Conservation (phyloP, 2,329 filamentous ascomycete genomes). For the Epichloe amarillans region DNA sequence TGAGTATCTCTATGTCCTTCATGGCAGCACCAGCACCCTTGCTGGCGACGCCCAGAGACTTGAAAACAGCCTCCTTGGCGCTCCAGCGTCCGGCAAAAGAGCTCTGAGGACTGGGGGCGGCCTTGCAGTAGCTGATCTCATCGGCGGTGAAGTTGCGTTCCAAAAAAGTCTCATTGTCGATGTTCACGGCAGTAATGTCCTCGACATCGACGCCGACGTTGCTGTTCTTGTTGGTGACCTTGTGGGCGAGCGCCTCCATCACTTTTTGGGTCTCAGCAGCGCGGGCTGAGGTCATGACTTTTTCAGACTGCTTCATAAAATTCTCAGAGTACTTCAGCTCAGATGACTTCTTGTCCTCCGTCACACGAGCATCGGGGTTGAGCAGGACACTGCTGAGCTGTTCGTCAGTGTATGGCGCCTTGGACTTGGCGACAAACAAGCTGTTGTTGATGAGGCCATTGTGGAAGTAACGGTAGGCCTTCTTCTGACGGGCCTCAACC, state of each 20-base stretch:
- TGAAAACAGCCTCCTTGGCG: constrained; percentile 98
- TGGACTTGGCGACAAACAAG: constrained; percentile 89
- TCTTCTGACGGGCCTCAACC: constrained; percentile 91
- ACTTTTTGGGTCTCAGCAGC: constrained; percentile 56
- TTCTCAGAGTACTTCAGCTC: constrained; percentile 60
- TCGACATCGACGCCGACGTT: constrained; percentile 93
- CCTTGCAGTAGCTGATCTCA: constrained; percentile 78
- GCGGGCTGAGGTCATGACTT: constrained; percentile 34
- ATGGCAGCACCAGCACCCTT: constrained; percentile 80
- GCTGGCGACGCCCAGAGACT: constrained; percentile 77
- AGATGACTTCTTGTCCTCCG: constrained; percentile 72
- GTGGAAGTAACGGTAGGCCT: constrained; percentile 97
- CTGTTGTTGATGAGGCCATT: constrained; percentile 97
- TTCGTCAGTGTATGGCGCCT: constrained; percentile 78
- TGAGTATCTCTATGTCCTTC: constrained; percentile 87
- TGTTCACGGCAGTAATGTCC: constrained; percentile 74
- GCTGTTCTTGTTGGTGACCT: constrained; percentile 42
- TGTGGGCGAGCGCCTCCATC: constrained; percentile 62
- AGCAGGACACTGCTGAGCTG: constrained; percentile 82
- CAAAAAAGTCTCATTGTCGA: constrained; percentile 86
- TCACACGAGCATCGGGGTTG: constrained; percentile 82
- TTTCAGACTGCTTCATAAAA: constrained; percentile 52
- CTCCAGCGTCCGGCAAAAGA: constrained; percentile 94
- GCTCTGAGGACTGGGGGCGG: constrained; percentile 66
- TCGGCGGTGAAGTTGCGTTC: constrained; percentile 82